These are phyloP conservation scores for Elongisporangium prolatum DNA, from an alignment of 352 stramenopile genomes.

Conservation along the genomic window DNA sequence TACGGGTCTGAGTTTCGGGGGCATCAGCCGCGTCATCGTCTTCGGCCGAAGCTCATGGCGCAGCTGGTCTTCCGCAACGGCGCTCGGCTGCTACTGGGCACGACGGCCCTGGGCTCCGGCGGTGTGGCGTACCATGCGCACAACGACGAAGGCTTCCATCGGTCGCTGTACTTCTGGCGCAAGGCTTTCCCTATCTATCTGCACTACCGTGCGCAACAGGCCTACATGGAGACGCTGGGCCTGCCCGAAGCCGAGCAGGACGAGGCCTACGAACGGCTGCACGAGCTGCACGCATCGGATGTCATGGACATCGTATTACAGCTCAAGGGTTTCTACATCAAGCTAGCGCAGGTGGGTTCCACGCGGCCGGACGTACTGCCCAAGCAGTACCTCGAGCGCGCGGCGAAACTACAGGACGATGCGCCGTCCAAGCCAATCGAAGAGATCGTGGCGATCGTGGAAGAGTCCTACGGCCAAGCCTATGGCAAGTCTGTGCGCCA, in stretches of 20 bases:
- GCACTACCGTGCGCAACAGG: slow-evolving; percentile 70
- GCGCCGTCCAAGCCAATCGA: slow-evolving; percentile 66
- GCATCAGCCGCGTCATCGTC: neutral
- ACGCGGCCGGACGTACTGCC: slow-evolving; percentile 78
- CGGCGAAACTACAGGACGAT: slow-evolving; percentile 74
- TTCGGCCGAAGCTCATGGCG: slow-evolving; percentile 11
- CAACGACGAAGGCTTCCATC: slow-evolving; percentile 73
- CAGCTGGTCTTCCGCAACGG: slow-evolving; percentile 51
- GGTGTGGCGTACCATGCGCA: slow-evolving; percentile 57
- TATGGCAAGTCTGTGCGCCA: slow-evolving; percentile 14
- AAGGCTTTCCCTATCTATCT: slow-evolving; percentile 86
- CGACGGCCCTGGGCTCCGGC: slow-evolving; percentile 33
- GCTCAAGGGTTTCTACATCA: slow-evolving; percentile 88
- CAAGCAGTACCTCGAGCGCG: slow-evolving; percentile 73
- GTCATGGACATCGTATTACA: slow-evolving; percentile 81
- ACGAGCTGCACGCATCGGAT: slow-evolving; percentile 69
- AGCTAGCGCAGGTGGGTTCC: slow-evolving; percentile 77
- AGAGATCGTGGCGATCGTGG: slow-evolving; percentile 75
- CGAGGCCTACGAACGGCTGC: slow-evolving; percentile 64
- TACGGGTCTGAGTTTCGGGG: too few species aligned
- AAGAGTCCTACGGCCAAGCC: slow-evolving; percentile 60
- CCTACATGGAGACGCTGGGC: slow-evolving; percentile 60
- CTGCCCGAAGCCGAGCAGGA: slow-evolving; percentile 53
- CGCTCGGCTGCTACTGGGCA: slow-evolving; percentile 50
- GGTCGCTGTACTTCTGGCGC: slow-evolving; percentile 83